These are phyloP conservation scores for Russula ochroleuca DNA, from an alignment of 768 basidiomycete species.

Conservation along the genomic window DNA sequence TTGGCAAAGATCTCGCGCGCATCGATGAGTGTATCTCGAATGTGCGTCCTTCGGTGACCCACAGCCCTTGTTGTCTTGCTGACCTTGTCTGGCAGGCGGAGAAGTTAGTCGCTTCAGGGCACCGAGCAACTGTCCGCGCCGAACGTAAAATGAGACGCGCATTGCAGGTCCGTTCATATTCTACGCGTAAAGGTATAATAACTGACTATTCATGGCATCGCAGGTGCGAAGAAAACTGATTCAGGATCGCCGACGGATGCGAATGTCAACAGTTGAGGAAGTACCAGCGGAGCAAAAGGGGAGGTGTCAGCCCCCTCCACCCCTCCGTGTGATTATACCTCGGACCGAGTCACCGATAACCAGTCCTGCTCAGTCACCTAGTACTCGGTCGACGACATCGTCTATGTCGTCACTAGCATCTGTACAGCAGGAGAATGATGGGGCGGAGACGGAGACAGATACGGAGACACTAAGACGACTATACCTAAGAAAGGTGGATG, in stretches of 20 bases:
- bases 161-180: conserved; percentile 22
- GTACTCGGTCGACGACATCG: conserved; percentile 39
- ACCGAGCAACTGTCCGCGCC: conserved; percentile 17
- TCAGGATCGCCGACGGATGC: conserved; percentile 10
- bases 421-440: conserved; percentile 52
- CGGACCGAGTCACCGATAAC: conserved; percentile 10
- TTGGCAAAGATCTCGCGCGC: conserved; percentile 51
- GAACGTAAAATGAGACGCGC: conserved; percentile 22
- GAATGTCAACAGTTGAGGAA: background rate
- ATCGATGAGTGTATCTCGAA: conserved; percentile 52
- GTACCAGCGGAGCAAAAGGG: background rate
- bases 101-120: conserved; percentile 14
- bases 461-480: conserved; percentile 37
- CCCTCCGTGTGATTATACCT: conserved; percentile 19
- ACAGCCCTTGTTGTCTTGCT: conserved; percentile 2
- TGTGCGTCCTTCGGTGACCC: conserved; percentile 37
- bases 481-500: conserved; percentile 62
- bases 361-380: conserved; percentile 25
- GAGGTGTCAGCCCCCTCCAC: background rate
- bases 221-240: conserved; percentile 16
- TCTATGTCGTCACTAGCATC: conserved; percentile 47
- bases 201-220: background rate
- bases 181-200: background rate
- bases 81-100: conserved; percentile 12
- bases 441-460: conserved; percentile 51